Conservation (phyloP, 75 land plant genomes). For the Azolla pinnata region DNA sequence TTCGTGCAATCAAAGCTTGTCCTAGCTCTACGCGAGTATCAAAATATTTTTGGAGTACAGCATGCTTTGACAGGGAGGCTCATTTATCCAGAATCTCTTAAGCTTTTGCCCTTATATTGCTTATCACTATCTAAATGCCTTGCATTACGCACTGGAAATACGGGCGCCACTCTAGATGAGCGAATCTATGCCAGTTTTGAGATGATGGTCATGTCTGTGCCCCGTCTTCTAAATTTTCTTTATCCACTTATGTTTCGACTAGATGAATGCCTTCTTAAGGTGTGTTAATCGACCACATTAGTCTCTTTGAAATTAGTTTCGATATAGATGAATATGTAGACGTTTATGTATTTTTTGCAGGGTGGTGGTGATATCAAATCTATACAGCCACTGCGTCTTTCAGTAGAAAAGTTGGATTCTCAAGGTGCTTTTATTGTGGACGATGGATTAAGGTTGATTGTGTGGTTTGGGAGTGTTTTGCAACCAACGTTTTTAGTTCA, state of each 20-base stretch:
- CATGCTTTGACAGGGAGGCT: slow-evolving; percentile 70
- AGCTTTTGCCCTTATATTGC: slow-evolving; percentile 66
- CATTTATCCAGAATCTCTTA: slow-evolving; percentile 84
- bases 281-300: slow-evolving; percentile 9
- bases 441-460: slow-evolving; percentile 65
- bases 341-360: not conserved
- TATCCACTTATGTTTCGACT: slow-evolving; percentile 71
- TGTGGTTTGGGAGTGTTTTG: slow-evolving; percentile 82
- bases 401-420: slow-evolving; percentile 63
- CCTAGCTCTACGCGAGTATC: slow-evolving; percentile 70
- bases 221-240: slow-evolving; percentile 55
- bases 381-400: slow-evolving; percentile 40
- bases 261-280: slow-evolving; percentile 70
- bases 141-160: slow-evolving; percentile 77
- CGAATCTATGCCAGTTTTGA: slow-evolving; percentile 71
- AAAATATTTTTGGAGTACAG: slow-evolving; percentile 77
- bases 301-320: not conserved
- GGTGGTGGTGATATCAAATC: slow-evolving; percentile 21
- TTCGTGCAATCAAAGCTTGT: slow-evolving; percentile 49
- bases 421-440: slow-evolving; percentile 63
- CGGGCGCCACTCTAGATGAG: slow-evolving; percentile 76
- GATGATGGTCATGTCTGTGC: slow-evolving; percentile 77
- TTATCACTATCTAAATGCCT: slow-evolving; percentile 57
- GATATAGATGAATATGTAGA: not conserved
- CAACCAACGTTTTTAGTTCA: slow-evolving; percentile 47